phyloP scores from a whole-genome alignment of 1,139 yeast genomes.

The Magnusiomyces tetraspermus region DNA sequence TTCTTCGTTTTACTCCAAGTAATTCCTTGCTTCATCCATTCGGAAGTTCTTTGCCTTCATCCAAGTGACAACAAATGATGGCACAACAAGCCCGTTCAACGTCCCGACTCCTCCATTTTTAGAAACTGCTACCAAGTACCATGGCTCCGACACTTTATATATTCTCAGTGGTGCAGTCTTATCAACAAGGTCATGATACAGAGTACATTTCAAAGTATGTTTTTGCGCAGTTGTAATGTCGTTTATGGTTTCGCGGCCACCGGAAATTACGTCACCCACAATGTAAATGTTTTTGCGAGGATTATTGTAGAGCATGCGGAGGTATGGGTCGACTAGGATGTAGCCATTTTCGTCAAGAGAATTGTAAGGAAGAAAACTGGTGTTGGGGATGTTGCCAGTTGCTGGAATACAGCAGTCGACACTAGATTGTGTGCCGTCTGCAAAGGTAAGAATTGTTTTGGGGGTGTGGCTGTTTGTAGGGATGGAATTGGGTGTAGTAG shows the following conservation, averaged over 20 bases:
- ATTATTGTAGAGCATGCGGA: slow-evolving; percentile 12
- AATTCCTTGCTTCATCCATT: slow-evolving; percentile 8
- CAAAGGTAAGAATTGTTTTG: slow-evolving; percentile 11
- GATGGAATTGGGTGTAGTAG: not conserved
- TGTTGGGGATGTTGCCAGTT: slow-evolving; percentile 14
- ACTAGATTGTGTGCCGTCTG: slow-evolving; percentile 8
- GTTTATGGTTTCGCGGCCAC: slow-evolving; percentile 10
- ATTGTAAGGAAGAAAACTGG: slow-evolving; percentile 8
- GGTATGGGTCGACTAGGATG: slow-evolving; percentile 10
- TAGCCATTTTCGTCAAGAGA: slow-evolving; percentile 12
- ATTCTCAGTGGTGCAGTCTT: slow-evolving; percentile 2
- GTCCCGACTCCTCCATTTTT: slow-evolving; percentile 15
- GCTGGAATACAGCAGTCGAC: slow-evolving; percentile 15
- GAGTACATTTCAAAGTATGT: slow-evolving; percentile 8
- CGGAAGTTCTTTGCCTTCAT: slow-evolving; percentile 12
- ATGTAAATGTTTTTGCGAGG: slow-evolving; percentile 11
- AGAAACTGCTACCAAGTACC: slow-evolving; percentile 12
- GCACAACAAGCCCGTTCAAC: slow-evolving; percentile 10
- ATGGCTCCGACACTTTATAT: slow-evolving; percentile 7
- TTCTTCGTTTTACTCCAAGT: not conserved
- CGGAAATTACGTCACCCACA: slow-evolving; percentile 12
- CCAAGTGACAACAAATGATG: slow-evolving; percentile 12
- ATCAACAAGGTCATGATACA: slow-evolving; percentile 11
- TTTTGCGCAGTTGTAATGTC: slow-evolving; percentile 11
- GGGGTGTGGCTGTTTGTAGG: not conserved